Conservation (phyloP, 2,329 filamentous ascomycete genomes). For the Sporothrix pseudoabietina region DNA sequence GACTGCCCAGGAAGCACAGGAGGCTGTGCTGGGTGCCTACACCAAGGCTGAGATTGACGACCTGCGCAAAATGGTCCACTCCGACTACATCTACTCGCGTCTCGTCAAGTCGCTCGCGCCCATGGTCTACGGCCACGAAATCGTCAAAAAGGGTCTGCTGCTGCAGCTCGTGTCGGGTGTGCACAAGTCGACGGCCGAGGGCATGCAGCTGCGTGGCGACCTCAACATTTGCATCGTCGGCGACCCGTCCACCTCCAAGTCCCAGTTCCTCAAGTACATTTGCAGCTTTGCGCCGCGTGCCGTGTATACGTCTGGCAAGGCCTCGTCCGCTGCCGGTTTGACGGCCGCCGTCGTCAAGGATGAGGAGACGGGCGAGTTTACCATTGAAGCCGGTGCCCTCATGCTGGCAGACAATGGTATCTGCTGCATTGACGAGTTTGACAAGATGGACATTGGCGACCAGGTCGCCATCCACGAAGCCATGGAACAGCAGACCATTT, state of each 20-base stretch:
- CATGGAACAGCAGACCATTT: conserved; percentile 99
- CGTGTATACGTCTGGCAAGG: conserved; percentile 97
- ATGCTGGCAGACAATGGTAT: conserved; percentile 98
- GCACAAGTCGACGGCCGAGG: conserved; percentile 85
- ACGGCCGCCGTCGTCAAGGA: conserved; percentile 97
- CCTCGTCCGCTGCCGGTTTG: conserved; percentile 93
- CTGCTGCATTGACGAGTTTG: conserved; percentile 97
- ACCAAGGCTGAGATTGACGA: conserved; percentile 88
- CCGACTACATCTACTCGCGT: conserved; percentile 89
- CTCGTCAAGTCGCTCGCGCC: conserved; percentile 92
- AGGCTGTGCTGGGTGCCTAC: conserved; percentile 82
- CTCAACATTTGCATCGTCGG: conserved; percentile 99
- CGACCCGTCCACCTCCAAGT: conserved; percentile 95
- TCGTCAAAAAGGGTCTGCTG: conserved; percentile 95
- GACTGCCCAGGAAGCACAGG: conserved; percentile 81
- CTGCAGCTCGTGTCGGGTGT: conserved; percentile 97
- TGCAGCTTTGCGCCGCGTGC: conserved; percentile 95
- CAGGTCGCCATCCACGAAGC: conserved; percentile 99
- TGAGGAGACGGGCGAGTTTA: conserved; percentile 97
- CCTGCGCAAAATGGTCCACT: conserved; percentile 89
- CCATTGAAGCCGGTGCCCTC: conserved; percentile 94
- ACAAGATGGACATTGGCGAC: conserved; percentile 98
- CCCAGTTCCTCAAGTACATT: conserved; percentile 97
- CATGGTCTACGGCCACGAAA: conserved; percentile 95
- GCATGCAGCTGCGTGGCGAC: conserved; percentile 93